A percentile compares a stretch with the other conserved stretches of the same genome.
phyloP scores from a whole-genome alignment of 176 grass and related monocot species.

The Panicum miliaceum region DNA sequence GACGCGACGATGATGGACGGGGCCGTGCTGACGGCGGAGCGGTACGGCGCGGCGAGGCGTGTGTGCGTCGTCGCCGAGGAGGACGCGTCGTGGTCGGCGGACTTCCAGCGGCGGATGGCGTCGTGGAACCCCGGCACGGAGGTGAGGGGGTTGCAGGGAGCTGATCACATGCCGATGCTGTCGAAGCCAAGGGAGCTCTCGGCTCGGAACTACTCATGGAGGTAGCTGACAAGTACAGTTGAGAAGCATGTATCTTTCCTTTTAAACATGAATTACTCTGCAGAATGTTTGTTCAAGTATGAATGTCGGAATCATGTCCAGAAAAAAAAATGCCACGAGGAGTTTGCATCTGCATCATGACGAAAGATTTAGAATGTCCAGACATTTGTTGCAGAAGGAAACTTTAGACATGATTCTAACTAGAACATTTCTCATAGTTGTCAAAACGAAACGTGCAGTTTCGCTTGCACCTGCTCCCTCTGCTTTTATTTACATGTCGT shows the following conservation, averaged over 20 bases:
- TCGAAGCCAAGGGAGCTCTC: constrained; percentile 52
- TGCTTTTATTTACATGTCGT: too few species aligned
- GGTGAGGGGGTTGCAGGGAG: constrained; percentile 31
- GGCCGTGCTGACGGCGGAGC: constrained; percentile 1
- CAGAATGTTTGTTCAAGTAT: neutral
- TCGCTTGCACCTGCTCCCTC: too few species aligned
- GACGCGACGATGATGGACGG: constrained; percentile 34
- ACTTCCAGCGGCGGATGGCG: constrained; percentile 41
- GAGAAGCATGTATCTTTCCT: neutral
- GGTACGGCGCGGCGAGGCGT: constrained; percentile 45
- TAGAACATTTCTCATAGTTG: too few species aligned
- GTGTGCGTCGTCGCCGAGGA: constrained; percentile 49
- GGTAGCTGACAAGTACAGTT: constrained; percentile 23
- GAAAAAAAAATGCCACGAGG: too few species aligned
- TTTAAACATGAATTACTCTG: too few species aligned
- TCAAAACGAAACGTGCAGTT: too few species aligned
- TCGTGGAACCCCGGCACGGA: constrained; percentile 46
- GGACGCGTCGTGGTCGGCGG: neutral
- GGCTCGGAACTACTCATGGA: constrained; percentile 29
- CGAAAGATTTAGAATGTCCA: too few species aligned
- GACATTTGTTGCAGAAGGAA: too few species aligned
- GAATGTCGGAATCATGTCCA: neutral
- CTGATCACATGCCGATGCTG: constrained; percentile 68
- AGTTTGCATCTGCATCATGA: too few species aligned
- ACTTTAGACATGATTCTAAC: too few species aligned